Evolutionary conservation across 805 yeast species (phyloP), one percentile per base, ranked within the genome.

Genomic region (Jamesozyma lodderae): DNA sequence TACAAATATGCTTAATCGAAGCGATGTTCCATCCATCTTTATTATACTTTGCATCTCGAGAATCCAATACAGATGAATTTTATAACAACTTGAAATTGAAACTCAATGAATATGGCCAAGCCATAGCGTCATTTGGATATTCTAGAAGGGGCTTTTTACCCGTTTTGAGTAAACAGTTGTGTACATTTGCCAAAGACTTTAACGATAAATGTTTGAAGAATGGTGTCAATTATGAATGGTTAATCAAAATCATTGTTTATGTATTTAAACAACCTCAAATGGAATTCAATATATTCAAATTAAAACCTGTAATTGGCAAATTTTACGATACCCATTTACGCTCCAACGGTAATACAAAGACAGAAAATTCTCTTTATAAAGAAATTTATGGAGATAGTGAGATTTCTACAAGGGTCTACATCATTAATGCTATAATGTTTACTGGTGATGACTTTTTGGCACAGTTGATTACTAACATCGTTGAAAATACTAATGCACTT

Each of bases 81-180:
- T 10, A 5, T 6, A 19, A 35, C 4, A 7, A 32, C 6, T 17
- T 49, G 10, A 41, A 40, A 4, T 6, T 17, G 5, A 35, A 27
- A 42, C 0, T 51, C 42, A 15, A 35, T 26, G 20, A 44, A 39
- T 15, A 65, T 37, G 66, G 73, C 2, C 33, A 46, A 11, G 67
- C 73, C 1, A 64, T 79, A 2, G 61, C 79, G 21, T 46, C 51
- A 1, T 68, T 71, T 33, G 62, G 84, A 0, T 67, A 53, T 38
- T 78, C 83, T 0, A 71, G 95, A 57, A 73, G 94, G 46, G 69
- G 81, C 2, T 60, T 87, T 6, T 58, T 85, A 18, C 88, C 95
- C 0, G 48, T 68, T 1, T 53, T 87, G 9, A 66, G 81, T 8
- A 56, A 55, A 20, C 52, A 63, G 5, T 46, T 86, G 3, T 63